phyloP scores from a whole-genome alignment of 1,284 basidiomycete species.

The Moesziomyces sp. region DNA sequence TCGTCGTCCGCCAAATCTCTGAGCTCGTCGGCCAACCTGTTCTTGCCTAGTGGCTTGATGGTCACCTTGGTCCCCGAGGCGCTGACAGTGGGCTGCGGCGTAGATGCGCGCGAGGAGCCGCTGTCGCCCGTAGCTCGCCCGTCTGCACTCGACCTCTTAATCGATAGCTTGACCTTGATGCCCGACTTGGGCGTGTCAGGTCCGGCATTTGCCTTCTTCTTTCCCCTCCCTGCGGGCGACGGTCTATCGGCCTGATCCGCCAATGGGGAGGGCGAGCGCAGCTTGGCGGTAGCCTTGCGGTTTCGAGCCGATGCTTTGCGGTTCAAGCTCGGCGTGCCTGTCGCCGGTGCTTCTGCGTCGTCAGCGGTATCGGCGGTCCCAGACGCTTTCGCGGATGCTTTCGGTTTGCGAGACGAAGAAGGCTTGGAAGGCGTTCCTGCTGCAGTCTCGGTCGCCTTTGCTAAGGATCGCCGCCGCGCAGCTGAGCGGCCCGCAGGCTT shows the following conservation, averaged over 20 bases:
- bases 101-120: slow-evolving; percentile 14
- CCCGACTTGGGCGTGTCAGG: too few species aligned
- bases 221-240: slow-evolving; percentile 1
- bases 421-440: too few species aligned
- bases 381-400: neutral
- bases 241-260: slow-evolving; percentile 1
- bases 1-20: slow-evolving; percentile 24
- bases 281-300: slow-evolving; percentile 12
- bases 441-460: too few species aligned
- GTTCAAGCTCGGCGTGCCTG: neutral
- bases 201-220: neutral
- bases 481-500: too few species aligned
- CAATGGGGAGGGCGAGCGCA: slow-evolving; percentile 12
- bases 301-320: slow-evolving; percentile 23
- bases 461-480: too few species aligned
- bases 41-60: slow-evolving; percentile 5
- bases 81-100: slow-evolving; percentile 9
- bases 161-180: too few species aligned
- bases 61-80: slow-evolving; percentile 16
- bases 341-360: neutral
- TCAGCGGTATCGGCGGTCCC: neutral
- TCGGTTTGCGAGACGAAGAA: neutral
- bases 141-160: slow-evolving; percentile 11
- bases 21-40: slow-evolving; percentile 22
- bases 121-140: slow-evolving; percentile 6